Conservation (phyloP, 1,139 yeast genomes). For the Hyphopichia burtonii region DNA sequence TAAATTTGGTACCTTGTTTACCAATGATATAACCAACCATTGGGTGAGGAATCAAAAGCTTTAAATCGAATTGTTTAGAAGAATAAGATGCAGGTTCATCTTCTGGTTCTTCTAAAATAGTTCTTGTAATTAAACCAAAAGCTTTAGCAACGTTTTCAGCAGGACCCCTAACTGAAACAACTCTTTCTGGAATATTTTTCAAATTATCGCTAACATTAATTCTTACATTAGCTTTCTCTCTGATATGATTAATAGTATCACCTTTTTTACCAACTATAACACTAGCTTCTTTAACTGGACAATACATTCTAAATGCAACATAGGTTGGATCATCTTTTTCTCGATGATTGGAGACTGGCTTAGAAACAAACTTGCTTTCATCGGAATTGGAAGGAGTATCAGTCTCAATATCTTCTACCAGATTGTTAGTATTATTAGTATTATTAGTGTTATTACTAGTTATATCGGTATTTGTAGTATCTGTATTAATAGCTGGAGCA, state of each 20-base stretch:
- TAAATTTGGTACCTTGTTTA: slow-evolving; percentile 68
- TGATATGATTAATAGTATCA: slow-evolving; percentile 63
- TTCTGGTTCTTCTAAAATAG: slow-evolving; percentile 66
- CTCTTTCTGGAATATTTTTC: slow-evolving; percentile 73
- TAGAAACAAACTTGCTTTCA: slow-evolving; percentile 9
- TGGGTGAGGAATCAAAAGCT: slow-evolving; percentile 74
- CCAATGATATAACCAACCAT: slow-evolving; percentile 85
- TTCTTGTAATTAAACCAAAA: slow-evolving; percentile 70
- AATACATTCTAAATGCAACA: slow-evolving; percentile 69
- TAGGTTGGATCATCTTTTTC: slow-evolving; percentile 55
- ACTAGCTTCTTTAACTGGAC: slow-evolving; percentile 77
- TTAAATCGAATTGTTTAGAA: slow-evolving; percentile 56
- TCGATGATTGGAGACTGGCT: slow-evolving; percentile 25
- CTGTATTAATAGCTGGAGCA: slow-evolving; percentile 32
- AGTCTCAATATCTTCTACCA: slow-evolving; percentile 4
- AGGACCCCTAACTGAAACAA: slow-evolving; percentile 72
- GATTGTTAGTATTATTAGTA: slow-evolving; percentile 10
- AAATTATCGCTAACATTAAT: slow-evolving; percentile 78
- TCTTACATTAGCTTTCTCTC: slow-evolving; percentile 64
- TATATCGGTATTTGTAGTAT: slow-evolving; percentile 5
- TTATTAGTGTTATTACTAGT: slow-evolving; percentile 11
- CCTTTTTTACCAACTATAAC: slow-evolving; percentile 78
- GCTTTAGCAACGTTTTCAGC: slow-evolving; percentile 83
- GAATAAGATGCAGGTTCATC: slow-evolving; percentile 58
- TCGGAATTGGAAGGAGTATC: slow-evolving; percentile 3